Base-by-base conservation (phyloP, 768 basidiomycete genomes). In the Mycena galopus region DNA sequence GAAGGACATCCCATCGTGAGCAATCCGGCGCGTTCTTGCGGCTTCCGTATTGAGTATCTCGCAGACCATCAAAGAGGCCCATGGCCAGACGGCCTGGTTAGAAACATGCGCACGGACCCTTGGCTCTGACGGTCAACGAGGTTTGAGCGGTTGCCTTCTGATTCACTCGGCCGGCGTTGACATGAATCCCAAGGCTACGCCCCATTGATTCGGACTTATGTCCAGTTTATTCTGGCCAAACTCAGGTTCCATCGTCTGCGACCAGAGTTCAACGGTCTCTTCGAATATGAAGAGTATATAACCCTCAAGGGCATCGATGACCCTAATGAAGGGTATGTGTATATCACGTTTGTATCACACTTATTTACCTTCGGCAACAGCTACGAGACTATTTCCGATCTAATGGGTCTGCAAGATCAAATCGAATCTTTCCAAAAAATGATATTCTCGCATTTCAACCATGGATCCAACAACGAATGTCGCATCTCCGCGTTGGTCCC, bases 211-310 rank as follows among this genome's bases (percentile, higher is more conserved):
- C 92, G 92, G 76, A 97, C 96, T 37, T 99, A 99, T 79, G 97
- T 98, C 14, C 94, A 96, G 74, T 98, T 98, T 81, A 92, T 99
- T 65, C 86, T 99, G 62, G 93, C 96, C 21, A 99, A 99, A 82
- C 90, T 99, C 50, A 89, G 96, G 50, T 99, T 99, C 82, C 98
- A 99, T 82, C 93, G 96, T 30, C 87, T 97, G 50, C 92, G 98
- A 77, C 95, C 96, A 2, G 98, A 99, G 81, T 99, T 99, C 85
- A 99, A 99, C 82, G 98, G 98, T 29, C 84, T 99, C 8, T 99
- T 99, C 79, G 98, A 99, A 82, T 99, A 99, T 77, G 97, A 99
- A 79, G 98, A 99, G 82, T 99, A 99, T 80, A 91, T 99, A 75
- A 96, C 95, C 27, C 85, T 99, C 78, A 97, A 98, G 82, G 96